Evolutionary conservation across 768 basidiomycete species (phyloP).

Genomic region (Candolleomyces aberdarensis): DNA sequence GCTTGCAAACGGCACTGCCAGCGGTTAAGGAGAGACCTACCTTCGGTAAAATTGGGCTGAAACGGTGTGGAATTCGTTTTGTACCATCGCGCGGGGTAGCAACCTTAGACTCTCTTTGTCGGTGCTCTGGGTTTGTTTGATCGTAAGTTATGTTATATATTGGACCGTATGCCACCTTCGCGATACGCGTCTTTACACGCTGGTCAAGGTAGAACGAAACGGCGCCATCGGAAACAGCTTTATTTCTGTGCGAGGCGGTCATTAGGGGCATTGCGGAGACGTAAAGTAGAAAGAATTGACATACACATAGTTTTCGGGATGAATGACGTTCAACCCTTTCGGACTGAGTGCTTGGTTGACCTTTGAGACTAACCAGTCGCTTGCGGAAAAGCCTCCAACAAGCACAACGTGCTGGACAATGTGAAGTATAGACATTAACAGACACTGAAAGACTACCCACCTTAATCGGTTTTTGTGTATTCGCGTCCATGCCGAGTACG

Average conservation of each 20-base stretch:
- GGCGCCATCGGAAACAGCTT: slow-evolving; percentile 46
- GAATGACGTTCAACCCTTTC: slow-evolving; percentile 18
- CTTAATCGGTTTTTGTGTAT: too few relatives aligned
- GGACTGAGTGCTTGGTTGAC: slow-evolving; percentile 20
- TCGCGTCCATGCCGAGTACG: too few relatives aligned
- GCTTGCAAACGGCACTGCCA: too few relatives aligned
- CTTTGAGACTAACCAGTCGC: slow-evolving; percentile 37
- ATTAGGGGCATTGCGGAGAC: too few relatives aligned
- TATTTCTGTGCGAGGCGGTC: slow-evolving; percentile 27
- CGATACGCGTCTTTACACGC: slow-evolving; percentile 37
- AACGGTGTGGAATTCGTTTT: not conserved
- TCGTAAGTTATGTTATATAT: slow-evolving; percentile 36
- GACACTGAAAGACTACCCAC: too few relatives aligned
- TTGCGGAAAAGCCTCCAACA: slow-evolving; percentile 45
- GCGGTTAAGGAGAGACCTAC: not conserved
- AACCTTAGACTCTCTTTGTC: slow-evolving; percentile 24
- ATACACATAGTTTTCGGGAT: slow-evolving; percentile 23
- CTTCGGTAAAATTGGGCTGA: not conserved
- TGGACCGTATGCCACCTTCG: slow-evolving; percentile 47
- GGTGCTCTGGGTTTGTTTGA: slow-evolving; percentile 36
- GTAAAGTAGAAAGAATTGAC: not conserved
- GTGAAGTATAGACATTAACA: not conserved
- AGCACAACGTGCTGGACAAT: slow-evolving; percentile 35
- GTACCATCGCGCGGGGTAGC: slow-evolving; percentile 12
- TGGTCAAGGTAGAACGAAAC: slow-evolving; percentile 42